A percentile compares a stretch with the other conserved stretches of the same genome.
Conservation (phyloP, 192 early-diverging fungal genomes). For the Podila horticola region DNA sequence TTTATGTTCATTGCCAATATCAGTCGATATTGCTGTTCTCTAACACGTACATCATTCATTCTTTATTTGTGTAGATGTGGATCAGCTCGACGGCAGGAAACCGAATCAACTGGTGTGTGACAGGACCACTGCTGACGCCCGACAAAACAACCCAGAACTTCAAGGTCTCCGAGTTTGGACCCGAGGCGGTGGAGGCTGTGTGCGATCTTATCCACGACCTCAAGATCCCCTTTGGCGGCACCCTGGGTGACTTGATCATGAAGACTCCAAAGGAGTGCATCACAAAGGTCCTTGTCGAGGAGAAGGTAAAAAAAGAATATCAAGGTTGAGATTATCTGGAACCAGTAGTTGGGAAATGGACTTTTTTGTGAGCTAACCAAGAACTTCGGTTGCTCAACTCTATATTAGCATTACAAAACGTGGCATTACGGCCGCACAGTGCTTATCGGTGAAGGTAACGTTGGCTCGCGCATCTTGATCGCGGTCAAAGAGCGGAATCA, state of each 20-base stretch:
- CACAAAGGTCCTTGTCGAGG: constrained; percentile 14
- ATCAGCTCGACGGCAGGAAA: constrained; percentile 3
- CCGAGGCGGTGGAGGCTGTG: constrained; percentile 6
- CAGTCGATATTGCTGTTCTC: too few relatives aligned
- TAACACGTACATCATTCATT: too few relatives aligned
- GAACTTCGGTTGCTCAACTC: background rate
- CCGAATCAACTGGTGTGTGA: constrained; percentile 11
- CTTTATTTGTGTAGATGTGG: constrained; percentile 9
- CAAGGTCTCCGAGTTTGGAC: constrained; percentile 13
- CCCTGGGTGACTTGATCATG: constrained; percentile 2
- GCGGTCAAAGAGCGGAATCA: background rate
- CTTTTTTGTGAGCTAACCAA: background rate
- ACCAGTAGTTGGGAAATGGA: background rate
- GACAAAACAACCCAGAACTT: background rate
- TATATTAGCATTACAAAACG: constrained; percentile 21
- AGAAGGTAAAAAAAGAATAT: background rate
- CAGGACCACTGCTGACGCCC: constrained; percentile 1
- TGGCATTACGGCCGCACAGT: constrained; percentile 24
- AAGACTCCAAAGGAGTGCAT: constrained; percentile 11
- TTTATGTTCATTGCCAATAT: too few relatives aligned
- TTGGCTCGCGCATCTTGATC: too few relatives aligned
- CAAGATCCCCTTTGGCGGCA: constrained; percentile 16
- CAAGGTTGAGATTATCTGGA: too few relatives aligned
- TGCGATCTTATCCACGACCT: constrained; percentile 13
- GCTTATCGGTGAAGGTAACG: constrained; percentile 20